These are phyloP conservation scores for Dipodascus geniculatus DNA, from an alignment of 805 yeast genomes.

Conservation along the genomic window DNA sequence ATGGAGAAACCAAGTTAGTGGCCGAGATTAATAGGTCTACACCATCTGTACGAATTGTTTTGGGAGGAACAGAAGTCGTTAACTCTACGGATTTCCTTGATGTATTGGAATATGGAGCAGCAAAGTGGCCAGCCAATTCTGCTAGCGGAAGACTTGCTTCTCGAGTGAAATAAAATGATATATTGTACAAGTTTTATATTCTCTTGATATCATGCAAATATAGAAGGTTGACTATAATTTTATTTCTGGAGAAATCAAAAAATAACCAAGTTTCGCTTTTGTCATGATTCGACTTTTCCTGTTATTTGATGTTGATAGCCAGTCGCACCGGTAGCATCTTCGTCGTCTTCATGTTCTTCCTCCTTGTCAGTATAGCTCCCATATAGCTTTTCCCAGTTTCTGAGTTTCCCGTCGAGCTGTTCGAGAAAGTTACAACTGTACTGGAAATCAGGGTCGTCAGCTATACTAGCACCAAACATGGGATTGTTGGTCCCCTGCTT, in stretches of 20 bases:
- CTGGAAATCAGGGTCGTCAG: background rate
- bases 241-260: too few relatives aligned
- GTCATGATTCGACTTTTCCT: background rate
- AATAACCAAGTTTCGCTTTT: too few relatives aligned
- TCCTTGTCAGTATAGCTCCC: background rate
- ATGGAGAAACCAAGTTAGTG: constrained; percentile 80
- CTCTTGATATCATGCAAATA: too few relatives aligned
- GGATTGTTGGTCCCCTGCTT: background rate
- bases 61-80: constrained; percentile 69
- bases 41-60: constrained; percentile 48
- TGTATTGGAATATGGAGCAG: constrained; percentile 28
- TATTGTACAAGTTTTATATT: too few relatives aligned
- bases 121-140: constrained; percentile 24
- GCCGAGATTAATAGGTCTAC: constrained; percentile 48
- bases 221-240: too few relatives aligned
- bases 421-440: background rate
- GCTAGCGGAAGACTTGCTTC: constrained; percentile 3
- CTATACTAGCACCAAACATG: background rate
- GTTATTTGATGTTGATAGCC: too few relatives aligned
- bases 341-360: background rate
- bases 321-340: too few relatives aligned
- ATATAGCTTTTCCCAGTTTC: background rate
- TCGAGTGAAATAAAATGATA: constrained; percentile 1
- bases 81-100: constrained; percentile 34
- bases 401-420: background rate